phyloP scores from a whole-genome alignment of 2,329 filamentous ascomycete species.

The Chaetomium globosum region DNA sequence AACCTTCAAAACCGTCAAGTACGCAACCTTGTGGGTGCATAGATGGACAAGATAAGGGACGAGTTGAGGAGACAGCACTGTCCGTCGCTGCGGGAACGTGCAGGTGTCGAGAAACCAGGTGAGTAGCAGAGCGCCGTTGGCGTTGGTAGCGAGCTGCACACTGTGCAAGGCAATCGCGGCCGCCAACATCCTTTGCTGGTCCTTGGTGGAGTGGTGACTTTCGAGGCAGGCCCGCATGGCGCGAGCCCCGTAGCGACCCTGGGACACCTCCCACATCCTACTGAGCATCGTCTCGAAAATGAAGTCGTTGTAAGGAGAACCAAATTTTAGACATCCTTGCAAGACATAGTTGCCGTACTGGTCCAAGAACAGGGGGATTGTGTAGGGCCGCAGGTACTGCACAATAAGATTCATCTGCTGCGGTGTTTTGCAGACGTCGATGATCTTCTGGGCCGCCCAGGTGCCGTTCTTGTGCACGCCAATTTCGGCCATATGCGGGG shows the following conservation, averaged over 20 bases:
- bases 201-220: conserved; percentile 91
- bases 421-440: conserved; percentile 87
- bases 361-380: conserved; percentile 88
- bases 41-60: conserved; percentile 92
- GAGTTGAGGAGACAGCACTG: conserved; percentile 86
- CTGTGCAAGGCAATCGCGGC: conserved; percentile 95
- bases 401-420: conserved; percentile 83
- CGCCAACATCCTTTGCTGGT: conserved; percentile 92
- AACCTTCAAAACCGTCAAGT: conserved; percentile 94
- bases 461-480: conserved; percentile 99
- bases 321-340: conserved; percentile 93
- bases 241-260: conserved; percentile 90
- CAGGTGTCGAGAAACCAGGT: conserved; percentile 99
- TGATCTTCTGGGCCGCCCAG: conserved; percentile 99
- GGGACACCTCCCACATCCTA: conserved; percentile 88
- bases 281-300: conserved; percentile 98
- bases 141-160: conserved; percentile 92
- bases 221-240: conserved; percentile 97
- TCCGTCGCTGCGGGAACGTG: conserved; percentile 88
- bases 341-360: conserved; percentile 99
- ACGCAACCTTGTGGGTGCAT: conserved; percentile 98
- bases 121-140: conserved; percentile 88
- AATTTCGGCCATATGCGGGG: conserved; percentile 91
- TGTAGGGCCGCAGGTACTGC: conserved; percentile 80
- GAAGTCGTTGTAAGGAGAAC: conserved; percentile 85